Evolutionary conservation across 2,329 filamentous ascomycete genomes (phyloP).

Genomic region (Dactylonectria macrodidyma): DNA sequence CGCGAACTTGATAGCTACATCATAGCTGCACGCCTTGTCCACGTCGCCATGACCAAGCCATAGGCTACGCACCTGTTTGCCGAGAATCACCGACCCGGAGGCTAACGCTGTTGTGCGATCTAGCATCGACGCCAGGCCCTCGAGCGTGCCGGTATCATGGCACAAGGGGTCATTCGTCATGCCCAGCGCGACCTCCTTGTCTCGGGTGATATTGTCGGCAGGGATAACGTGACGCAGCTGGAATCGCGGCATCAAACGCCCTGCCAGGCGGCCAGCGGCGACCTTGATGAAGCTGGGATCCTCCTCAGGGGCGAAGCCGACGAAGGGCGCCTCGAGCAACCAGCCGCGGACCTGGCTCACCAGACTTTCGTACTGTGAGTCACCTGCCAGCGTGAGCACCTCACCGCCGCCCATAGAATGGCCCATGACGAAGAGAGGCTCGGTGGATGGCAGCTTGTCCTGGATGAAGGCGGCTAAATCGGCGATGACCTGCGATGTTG

Average conservation of each 20-base stretch:
- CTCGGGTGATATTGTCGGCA: constrained; percentile 75
- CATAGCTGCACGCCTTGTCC: constrained; percentile 79
- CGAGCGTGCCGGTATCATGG: constrained; percentile 89
- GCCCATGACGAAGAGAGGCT: constrained; percentile 87
- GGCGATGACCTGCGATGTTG: constrained; percentile 79
- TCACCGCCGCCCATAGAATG: constrained; percentile 94
- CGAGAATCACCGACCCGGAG: constrained; percentile 66
- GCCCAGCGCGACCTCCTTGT: constrained; percentile 72
- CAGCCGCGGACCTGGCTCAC: constrained; percentile 78
- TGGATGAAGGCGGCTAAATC: constrained; percentile 86
- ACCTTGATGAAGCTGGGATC: constrained; percentile 77
- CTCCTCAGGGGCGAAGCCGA: constrained; percentile 77
- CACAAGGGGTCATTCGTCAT: constrained; percentile 78
- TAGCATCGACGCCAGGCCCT: constrained; percentile 82
- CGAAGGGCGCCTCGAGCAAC: constrained; percentile 83
- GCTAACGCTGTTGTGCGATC: constrained; percentile 78
- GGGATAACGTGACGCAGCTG: constrained; percentile 79
- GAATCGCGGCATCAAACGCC: constrained; percentile 75
- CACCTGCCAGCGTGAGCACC: constrained; percentile 73
- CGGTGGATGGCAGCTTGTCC: constrained; percentile 65
- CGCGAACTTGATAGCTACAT: constrained; percentile 75
- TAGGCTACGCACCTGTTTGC: constrained; percentile 72
- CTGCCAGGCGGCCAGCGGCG: constrained; percentile 75
- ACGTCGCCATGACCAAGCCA: constrained; percentile 84
- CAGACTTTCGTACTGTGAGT: constrained; percentile 66